A percentile compares a stretch with the other conserved stretches of the same genome.
phyloP scores from a whole-genome alignment of 73 alveolate genomes.

The Effrenium voratum region DNA sequence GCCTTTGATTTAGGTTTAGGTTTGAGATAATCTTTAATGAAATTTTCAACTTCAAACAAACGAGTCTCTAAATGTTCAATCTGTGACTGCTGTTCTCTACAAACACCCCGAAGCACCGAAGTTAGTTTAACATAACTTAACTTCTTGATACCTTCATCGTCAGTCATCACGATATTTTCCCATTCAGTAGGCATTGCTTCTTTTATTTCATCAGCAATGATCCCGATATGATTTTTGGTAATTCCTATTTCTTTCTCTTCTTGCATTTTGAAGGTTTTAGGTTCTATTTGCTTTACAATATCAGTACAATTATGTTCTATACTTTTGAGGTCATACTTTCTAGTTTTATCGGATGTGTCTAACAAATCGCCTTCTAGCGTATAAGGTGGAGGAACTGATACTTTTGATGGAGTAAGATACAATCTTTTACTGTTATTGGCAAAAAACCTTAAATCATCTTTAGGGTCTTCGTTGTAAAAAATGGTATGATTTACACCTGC shows the following conservation, averaged over 20 bases:
- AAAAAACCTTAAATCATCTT: not conserved
- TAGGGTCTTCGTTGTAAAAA: constrained; percentile 13
- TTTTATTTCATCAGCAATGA: not conserved
- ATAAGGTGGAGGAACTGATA: not conserved
- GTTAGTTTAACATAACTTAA: not conserved
- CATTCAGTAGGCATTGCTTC: not conserved
- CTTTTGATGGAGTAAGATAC: not conserved
- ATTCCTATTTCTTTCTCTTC: constrained; percentile 26
- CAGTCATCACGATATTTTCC: not conserved
- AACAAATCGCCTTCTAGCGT: not conserved
- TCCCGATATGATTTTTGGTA: not conserved
- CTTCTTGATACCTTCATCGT: not conserved
- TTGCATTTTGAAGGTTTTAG: constrained; percentile 13
- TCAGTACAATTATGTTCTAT: not conserved
- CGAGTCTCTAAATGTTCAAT: not conserved
- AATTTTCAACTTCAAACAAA: not conserved
- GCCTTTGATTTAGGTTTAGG: not conserved
- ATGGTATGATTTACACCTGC: not conserved
- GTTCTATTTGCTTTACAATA: not conserved
- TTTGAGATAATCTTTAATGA: not conserved
- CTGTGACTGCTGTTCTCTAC: not conserved
- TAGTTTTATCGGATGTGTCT: not conserved
- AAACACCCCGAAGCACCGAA: not conserved
- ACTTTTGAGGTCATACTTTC: constrained; percentile 9
- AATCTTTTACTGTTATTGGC: not conserved